Evolutionary conservation across 169 alveolate species (phyloP).

Genomic region (Miamiensis avidus): DNA sequence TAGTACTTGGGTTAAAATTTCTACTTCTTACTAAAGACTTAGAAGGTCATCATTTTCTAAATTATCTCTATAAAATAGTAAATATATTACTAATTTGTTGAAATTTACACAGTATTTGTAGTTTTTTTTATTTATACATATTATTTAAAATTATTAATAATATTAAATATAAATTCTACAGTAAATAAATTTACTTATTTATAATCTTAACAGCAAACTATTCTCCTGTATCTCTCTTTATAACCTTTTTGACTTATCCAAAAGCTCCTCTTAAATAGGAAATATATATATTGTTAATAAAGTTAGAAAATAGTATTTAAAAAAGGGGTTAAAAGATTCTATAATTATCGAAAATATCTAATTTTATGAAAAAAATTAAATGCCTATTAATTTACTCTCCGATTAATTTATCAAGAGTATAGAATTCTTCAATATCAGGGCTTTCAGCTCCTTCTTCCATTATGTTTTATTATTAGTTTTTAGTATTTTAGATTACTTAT

Average conservation of each 20-base stretch:
- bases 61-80: slow-evolving; percentile 36
- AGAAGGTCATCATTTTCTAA: slow-evolving; percentile 66
- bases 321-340: no score
- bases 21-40: slow-evolving; percentile 64
- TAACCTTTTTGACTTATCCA: slow-evolving; percentile 74
- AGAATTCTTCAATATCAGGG: slow-evolving; percentile 18
- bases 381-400: slow-evolving; percentile 15
- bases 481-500: background rate
- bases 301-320: no score
- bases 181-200: slow-evolving; percentile 51
- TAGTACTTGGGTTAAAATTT: slow-evolving; percentile 61
- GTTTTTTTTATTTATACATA: background rate
- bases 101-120: background rate
- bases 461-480: background rate
- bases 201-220: slow-evolving; percentile 80
- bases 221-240: slow-evolving; percentile 73
- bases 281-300: no score
- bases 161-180: background rate
- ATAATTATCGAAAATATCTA: background rate
- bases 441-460: background rate
- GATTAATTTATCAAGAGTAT: slow-evolving; percentile 15
- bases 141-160: background rate
- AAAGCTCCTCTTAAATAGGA: slow-evolving; percentile 82
- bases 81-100: background rate
- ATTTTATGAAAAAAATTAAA: slow-evolving; percentile 5